Percentiles rank a stretch among this genome's conserved stretches.
Evolutionary conservation across 345 rosid species (phyloP).

Genomic region (Excoecaria cochinchinensis): DNA sequence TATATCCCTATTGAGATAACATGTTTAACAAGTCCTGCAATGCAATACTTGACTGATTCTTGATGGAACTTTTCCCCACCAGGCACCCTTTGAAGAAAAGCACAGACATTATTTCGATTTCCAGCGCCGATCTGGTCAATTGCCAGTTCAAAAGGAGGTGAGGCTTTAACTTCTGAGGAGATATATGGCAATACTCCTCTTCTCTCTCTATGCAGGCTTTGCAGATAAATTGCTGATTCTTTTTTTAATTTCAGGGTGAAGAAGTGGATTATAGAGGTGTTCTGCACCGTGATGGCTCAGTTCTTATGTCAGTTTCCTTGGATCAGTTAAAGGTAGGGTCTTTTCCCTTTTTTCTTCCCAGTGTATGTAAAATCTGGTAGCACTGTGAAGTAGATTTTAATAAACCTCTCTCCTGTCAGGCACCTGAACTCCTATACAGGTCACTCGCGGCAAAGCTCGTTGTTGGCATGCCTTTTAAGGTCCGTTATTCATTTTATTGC

Average conservation of each 20-base stretch:
- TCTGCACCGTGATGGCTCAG: slow-evolving; percentile 98
- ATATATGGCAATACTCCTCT: background rate
- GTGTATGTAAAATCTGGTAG: background rate
- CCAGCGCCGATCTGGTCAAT: slow-evolving; percentile 78
- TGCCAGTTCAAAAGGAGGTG: slow-evolving; percentile 93
- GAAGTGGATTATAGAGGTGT: slow-evolving; percentile 93
- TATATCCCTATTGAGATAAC: slow-evolving; percentile 3
- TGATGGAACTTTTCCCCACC: slow-evolving; percentile 12
- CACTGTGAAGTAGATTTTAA: background rate
- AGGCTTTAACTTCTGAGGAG: slow-evolving; percentile 7
- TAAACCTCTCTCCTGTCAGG: slow-evolving; percentile 36
- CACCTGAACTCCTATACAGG: slow-evolving; percentile 83
- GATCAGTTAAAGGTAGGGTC: slow-evolving; percentile 75
- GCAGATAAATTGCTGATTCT: slow-evolving; percentile 16
- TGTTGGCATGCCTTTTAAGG: slow-evolving; percentile 99
- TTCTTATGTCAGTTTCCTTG: slow-evolving; percentile 76
- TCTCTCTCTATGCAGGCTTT: slow-evolving; percentile 2
- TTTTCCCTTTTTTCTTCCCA: background rate
- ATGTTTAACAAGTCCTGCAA: slow-evolving; percentile 13
- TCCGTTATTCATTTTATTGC: slow-evolving; percentile 25
- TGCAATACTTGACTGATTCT: slow-evolving; percentile 14
- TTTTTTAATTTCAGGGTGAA: slow-evolving; percentile 58
- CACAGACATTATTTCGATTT: slow-evolving; percentile 91
- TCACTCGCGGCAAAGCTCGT: slow-evolving; percentile 89
- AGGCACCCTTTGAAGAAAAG: slow-evolving; percentile 98